phyloP scores from a whole-genome alignment of 768 basidiomycete species.

The Trametes cingulata region DNA sequence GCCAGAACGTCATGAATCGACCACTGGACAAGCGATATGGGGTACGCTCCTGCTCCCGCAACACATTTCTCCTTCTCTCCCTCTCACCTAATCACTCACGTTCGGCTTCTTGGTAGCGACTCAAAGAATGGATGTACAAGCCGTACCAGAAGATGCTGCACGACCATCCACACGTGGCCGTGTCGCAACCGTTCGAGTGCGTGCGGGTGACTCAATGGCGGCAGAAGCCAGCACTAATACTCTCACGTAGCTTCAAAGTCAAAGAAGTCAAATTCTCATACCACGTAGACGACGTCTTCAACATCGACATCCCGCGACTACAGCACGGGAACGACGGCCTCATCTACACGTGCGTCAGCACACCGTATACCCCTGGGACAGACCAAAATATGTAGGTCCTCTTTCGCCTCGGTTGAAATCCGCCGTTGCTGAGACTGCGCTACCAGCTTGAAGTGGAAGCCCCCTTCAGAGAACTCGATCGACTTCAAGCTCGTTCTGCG shows the following conservation, averaged over 20 bases:
- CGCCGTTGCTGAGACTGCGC: neutral
- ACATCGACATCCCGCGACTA: slow-evolving; percentile 76
- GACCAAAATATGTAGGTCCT: slow-evolving; percentile 80
- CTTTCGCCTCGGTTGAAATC: neutral
- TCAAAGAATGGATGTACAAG: slow-evolving; percentile 79
- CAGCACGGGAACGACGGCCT: slow-evolving; percentile 95
- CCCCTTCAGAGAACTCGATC: slow-evolving; percentile 95
- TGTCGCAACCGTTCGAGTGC: slow-evolving; percentile 79
- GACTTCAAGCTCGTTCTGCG: slow-evolving; percentile 97
- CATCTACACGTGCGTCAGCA: slow-evolving; percentile 90
- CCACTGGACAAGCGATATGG: slow-evolving; percentile 87
- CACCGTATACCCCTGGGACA: slow-evolving; percentile 78
- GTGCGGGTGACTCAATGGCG: slow-evolving; percentile 31
- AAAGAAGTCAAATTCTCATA: slow-evolving; percentile 90
- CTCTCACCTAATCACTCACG: too few species aligned
- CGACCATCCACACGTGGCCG: slow-evolving; percentile 67
- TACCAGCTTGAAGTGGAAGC: slow-evolving; percentile 95
- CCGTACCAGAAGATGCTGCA: slow-evolving; percentile 73
- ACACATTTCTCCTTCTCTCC: neutral
- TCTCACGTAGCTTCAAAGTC: slow-evolving; percentile 65
- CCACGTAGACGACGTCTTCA: slow-evolving; percentile 82
- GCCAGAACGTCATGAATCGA: slow-evolving; percentile 83
- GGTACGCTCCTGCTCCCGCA: slow-evolving; percentile 46
- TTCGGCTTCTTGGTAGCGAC: slow-evolving; percentile 49
- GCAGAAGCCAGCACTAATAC: neutral